Percentiles rank a stretch among this genome's conserved stretches.
These are phyloP conservation scores for Hygrocybe punicea DNA, from an alignment of 768 basidiomycete species.

Conservation along the genomic window DNA sequence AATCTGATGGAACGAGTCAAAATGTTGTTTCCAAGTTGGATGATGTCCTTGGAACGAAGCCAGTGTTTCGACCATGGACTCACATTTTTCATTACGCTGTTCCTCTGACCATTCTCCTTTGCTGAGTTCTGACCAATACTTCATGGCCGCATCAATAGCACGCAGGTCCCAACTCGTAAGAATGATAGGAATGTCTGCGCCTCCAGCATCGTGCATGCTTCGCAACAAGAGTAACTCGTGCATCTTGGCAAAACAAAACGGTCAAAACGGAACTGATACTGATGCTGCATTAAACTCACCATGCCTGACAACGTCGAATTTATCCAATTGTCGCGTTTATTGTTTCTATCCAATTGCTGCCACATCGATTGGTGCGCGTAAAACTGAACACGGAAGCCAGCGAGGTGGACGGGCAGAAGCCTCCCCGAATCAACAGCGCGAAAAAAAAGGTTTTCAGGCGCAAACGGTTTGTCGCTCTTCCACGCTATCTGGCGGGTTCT, in stretches of 20 bases:
- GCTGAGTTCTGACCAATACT: too few species aligned
- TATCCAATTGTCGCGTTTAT: constrained; percentile 2
- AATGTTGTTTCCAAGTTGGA: neutral
- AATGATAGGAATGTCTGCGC: too few species aligned
- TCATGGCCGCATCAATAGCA: too few species aligned
- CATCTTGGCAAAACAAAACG: too few species aligned
- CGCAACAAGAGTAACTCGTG: neutral
- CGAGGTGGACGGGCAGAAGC: constrained; percentile 13
- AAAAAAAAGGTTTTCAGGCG: constrained; percentile 11
- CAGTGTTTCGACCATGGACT: too few species aligned
- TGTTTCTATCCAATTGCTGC: constrained; percentile 4
- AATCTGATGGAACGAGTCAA: neutral
- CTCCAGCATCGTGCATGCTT: too few species aligned
- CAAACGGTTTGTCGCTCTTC: constrained; percentile 17
- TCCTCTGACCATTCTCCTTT: too few species aligned
- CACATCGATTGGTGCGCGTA: constrained; percentile 4
- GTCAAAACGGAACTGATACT: neutral
- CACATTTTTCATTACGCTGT: too few species aligned
- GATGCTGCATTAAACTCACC: constrained; percentile 2
- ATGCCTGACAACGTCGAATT: neutral
- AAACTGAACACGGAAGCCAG: constrained; percentile 13
- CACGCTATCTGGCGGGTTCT: constrained; percentile 17
- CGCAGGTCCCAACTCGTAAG: too few species aligned
- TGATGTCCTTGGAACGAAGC: neutral
- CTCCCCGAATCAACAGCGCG: constrained; percentile 12